Evolutionary conservation across 768 basidiomycete species (phyloP), one percentile per base, ranked within the genome.

Genomic region (Gelatoporia subvermispora): DNA sequence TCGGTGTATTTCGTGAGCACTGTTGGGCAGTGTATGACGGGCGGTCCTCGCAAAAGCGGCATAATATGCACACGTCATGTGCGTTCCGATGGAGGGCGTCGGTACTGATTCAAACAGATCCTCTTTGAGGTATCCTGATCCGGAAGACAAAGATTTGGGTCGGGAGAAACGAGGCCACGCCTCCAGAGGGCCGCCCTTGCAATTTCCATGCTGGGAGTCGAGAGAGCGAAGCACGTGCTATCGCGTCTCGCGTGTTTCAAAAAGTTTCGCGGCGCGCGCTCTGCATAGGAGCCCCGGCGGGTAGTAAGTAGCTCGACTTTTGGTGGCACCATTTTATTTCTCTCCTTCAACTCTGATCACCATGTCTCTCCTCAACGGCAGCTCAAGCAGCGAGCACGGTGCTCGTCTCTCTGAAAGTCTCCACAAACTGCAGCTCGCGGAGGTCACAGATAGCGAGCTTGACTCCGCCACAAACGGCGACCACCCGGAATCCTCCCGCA

Each of bases 351-450:
- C 28, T 31, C 28, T 36, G 21, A 36, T 45, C 35, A 25, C 22
- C 54, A 64, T 65, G 59, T 47, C 65, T 35, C 47, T 59, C 50
- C 47, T 58, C 45, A 53, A 35, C 53, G 13, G 28, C 28, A 31
- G 28, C 28, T 46, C 53, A 53, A 50, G 68, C 58, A 59, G 22
- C 53, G 41, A 52, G 31, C 70, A 75, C 57, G 55, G 66, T 48
- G 64, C 70, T 23, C 64, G 67, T 34, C 68, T 83, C 53, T 68
- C 74, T 8, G 64, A 74, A 45, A 70, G 68, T 53, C 68, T 83
- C 44, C 70, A 72, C 43, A 68, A 71, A 47, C 74, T 82, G 21
- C 69, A 77, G 58, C 51, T 60, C 43, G 45, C 41, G 35, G 54
- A 60, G 34, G 48, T 47, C 28, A 47, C 40, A 39, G 45, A 22